Evolutionary conservation across 768 basidiomycete species (phyloP).

Genomic region (Phlegmacium glaucopus): DNA sequence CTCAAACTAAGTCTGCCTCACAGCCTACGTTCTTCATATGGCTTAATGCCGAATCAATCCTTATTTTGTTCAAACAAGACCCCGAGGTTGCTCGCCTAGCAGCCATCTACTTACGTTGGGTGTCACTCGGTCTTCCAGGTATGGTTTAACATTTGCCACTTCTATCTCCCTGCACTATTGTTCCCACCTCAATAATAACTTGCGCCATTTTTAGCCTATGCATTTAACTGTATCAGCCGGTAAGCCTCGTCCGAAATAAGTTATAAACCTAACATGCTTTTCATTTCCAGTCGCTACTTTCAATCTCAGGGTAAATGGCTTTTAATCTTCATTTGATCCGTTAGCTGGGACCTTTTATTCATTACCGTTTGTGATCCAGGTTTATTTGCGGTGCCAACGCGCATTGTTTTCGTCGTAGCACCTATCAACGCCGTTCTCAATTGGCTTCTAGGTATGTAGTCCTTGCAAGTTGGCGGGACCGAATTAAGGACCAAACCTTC

Average conservation of each 20-base stretch:
- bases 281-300: conserved; percentile 56
- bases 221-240: conserved; percentile 49
- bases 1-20: conserved; percentile 26
- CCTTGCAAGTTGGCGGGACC: not conserved
- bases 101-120: conserved; percentile 69
- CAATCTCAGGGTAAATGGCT: conserved; percentile 67
- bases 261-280: not conserved
- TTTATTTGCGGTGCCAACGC: conserved; percentile 81
- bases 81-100: conserved; percentile 81
- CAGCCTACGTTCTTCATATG: conserved; percentile 66
- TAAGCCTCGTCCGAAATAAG: conserved; percentile 4
- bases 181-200: not conserved
- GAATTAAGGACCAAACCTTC: not conserved
- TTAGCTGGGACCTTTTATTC: not conserved
- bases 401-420: conserved; percentile 77
- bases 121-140: conserved; percentile 77
- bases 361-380: conserved; percentile 33
- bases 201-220: conserved; percentile 35
- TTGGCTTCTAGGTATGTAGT: conserved; percentile 68
- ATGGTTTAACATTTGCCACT: conserved; percentile 11
- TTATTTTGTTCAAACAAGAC: conserved; percentile 76
- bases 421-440: conserved; percentile 85
- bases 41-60: conserved; percentile 78
- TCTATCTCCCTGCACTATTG: conserved; percentile 7
- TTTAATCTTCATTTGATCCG: not conserved